phyloP scores from a whole-genome alignment of 2,329 filamentous ascomycete genomes.

The Fusarium tanahbumbuense region DNA sequence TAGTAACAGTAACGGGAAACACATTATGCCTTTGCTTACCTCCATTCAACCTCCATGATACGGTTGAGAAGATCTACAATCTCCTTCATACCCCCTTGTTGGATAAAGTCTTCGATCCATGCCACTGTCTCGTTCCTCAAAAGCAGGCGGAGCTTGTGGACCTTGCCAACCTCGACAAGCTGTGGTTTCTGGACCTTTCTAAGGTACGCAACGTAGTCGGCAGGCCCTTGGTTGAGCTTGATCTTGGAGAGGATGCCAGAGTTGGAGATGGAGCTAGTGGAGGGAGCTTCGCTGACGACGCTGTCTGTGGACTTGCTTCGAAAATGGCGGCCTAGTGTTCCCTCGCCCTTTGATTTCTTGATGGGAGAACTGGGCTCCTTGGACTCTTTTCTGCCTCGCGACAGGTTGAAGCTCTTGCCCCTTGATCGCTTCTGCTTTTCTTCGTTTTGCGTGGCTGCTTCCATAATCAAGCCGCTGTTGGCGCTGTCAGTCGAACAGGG shows the following conservation, averaged over 20 bases:
- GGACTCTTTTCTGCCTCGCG: slow-evolving; percentile 71
- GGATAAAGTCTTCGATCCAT: slow-evolving; percentile 94
- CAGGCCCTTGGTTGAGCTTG: slow-evolving; percentile 78
- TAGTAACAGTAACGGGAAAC: slow-evolving; percentile 5
- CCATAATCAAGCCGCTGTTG: slow-evolving; percentile 52
- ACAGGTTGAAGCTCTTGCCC: slow-evolving; percentile 77
- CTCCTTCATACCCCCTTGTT: slow-evolving; percentile 90
- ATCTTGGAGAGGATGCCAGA: slow-evolving; percentile 73
- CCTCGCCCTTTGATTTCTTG: slow-evolving; percentile 80
- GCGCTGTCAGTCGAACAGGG: slow-evolving; percentile 59
- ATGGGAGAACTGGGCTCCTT: slow-evolving; percentile 72
- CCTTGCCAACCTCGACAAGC: slow-evolving; percentile 88
- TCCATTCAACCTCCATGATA: slow-evolving; percentile 97
- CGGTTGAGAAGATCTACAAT: slow-evolving; percentile 87
- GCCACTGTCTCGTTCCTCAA: slow-evolving; percentile 94
- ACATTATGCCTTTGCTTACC: slow-evolving; percentile 65
- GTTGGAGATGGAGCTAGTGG: slow-evolving; percentile 65
- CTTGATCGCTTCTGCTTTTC: slow-evolving; percentile 63
- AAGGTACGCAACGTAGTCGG: slow-evolving; percentile 88
- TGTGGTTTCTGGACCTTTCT: slow-evolving; percentile 84
- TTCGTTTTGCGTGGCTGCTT: slow-evolving; percentile 56
- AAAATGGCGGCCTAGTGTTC: slow-evolving; percentile 71
- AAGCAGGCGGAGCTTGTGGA: slow-evolving; percentile 91
- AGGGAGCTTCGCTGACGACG: slow-evolving; percentile 69
- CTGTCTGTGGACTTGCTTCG: slow-evolving; percentile 80